A percentile compares a stretch with the other conserved stretches of the same genome.
phyloP scores from a whole-genome alignment of 2,329 filamentous ascomycete species.

The Diaporthe sp. region DNA sequence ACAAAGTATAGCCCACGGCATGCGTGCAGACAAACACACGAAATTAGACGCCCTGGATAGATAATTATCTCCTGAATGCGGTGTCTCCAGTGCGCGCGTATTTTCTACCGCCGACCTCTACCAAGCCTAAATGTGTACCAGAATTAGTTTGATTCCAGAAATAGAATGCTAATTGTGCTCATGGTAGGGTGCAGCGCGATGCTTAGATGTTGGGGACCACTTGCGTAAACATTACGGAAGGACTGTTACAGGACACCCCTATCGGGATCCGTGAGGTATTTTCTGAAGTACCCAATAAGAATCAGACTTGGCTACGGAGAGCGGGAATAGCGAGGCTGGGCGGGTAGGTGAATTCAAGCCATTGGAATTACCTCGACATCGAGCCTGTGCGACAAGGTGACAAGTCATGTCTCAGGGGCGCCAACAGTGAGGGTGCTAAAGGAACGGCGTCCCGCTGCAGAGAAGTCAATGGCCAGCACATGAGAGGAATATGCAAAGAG shows the following conservation, averaged over 20 bases:
- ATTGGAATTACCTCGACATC: not conserved
- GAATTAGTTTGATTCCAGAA: not conserved
- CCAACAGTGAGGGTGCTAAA: not conserved
- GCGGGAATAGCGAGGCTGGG: not conserved
- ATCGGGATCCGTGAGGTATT: slow-evolving; percentile 6
- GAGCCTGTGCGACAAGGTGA: not conserved
- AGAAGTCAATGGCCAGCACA: not conserved
- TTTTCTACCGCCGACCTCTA: not conserved
- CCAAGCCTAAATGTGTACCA: not conserved
- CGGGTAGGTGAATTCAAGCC: not conserved
- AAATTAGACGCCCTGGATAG: not conserved
- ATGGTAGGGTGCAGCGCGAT: not conserved
- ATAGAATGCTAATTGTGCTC: not conserved
- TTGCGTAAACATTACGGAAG: slow-evolving; percentile 1
- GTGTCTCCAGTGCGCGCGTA: not conserved
- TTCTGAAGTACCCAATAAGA: not conserved
- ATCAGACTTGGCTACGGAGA: not conserved
- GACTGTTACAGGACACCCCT: not conserved
- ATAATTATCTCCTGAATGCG: not conserved
- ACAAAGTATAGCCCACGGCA: slow-evolving; percentile 4
- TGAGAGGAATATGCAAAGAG: not conserved
- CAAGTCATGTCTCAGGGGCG: not conserved
- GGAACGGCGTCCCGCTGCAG: not conserved
- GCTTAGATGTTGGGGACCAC: not conserved
- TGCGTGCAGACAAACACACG: not conserved